A percentile compares a stretch with the other conserved stretches of the same genome.
These are phyloP conservation scores for Camptophora hylomeconis DNA, from an alignment of 2,329 filamentous ascomycete genomes.

Conservation along the genomic window DNA sequence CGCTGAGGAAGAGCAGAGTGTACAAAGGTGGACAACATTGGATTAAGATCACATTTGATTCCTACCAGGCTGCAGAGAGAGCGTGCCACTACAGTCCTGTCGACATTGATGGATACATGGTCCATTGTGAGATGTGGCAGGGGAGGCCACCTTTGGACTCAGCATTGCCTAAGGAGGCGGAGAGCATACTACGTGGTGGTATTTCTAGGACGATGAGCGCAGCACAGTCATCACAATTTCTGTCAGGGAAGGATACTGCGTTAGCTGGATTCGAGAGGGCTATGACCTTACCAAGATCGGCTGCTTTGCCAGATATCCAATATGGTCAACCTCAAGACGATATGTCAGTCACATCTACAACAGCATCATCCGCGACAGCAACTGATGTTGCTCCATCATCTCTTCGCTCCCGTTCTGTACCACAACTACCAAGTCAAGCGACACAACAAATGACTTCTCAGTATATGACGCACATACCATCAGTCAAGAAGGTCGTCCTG, in stretches of 20 bases:
- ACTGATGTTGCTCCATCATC: constrained; percentile 16
- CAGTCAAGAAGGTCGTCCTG: constrained; percentile 51
- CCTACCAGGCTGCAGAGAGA: constrained; percentile 54
- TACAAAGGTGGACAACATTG: constrained; percentile 80
- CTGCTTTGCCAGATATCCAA: constrained; percentile 21
- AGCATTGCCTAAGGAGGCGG: no score
- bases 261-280: constrained; percentile 21
- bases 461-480: constrained; percentile 48
- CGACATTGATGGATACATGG: constrained; percentile 54
- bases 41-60: constrained; percentile 79
- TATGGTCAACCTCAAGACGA: constrained; percentile 23
- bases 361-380: constrained; percentile 30
- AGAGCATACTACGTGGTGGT: no score
- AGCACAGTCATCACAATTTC: constrained; percentile 24
- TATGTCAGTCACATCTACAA: constrained; percentile 20
- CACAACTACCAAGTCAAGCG: constrained; percentile 10
- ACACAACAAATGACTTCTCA: constrained; percentile 26
- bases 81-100: constrained; percentile 60
- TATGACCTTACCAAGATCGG: constrained; percentile 27
- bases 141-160: constrained; percentile 49
- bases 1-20: constrained; percentile 65
- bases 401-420: constrained; percentile 16
- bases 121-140: constrained; percentile 58
- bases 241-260: constrained; percentile 18
- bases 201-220: constrained; percentile 19